Base-by-base conservation (phyloP, 2,329 filamentous ascomycete genomes). In the Sarocladium brachiariae region DNA sequence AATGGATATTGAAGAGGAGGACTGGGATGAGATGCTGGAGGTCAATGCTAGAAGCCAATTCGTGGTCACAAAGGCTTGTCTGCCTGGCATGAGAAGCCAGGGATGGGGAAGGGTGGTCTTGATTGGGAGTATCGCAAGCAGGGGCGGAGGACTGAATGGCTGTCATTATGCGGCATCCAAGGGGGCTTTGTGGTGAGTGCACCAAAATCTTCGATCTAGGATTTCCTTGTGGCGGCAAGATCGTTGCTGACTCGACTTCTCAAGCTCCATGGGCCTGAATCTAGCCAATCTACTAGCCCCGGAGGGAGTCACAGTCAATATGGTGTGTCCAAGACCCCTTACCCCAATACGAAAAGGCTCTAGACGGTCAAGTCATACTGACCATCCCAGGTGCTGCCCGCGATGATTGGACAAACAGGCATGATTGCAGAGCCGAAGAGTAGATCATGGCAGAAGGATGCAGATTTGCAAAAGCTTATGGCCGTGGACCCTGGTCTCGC, bases 391-490 rank as follows among this genome's bases (percentile, higher is more conserved):
- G 60, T 67, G 2, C 53, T 61, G 2, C 65, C 65, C 1, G 65
- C 65, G n/a, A 65, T 67, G 63, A 67, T 67, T 35, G 65, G 63
- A 0, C 57, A 59, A 2, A 67, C 65, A 8, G 65, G 62, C 33
- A 66, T 67, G 64, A 67, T 67, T 31, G 61, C 39, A n/a, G 39
- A 43, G 14, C 39, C 39, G 9, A 43, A 43, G 2, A n/a, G 2
- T 11, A 68, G 65, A 1, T 62, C 58, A 1, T 68, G 64, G 65
- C 53, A 52, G 18, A 65, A 56, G 41, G 58, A 58, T 3, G 55
- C 60, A 0, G 55, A 66, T 43, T 51, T 67, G 10, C 64, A 68
- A 1, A 55, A 53, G 2, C 39, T 69, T 6, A 59, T 55, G 18
- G 54, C 55, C 1, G 52, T 58, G 1, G 66, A 69, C 8, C 62